Evolutionary conservation across 345 rosid species (phyloP).

Genomic region (Corymbia maculata): DNA sequence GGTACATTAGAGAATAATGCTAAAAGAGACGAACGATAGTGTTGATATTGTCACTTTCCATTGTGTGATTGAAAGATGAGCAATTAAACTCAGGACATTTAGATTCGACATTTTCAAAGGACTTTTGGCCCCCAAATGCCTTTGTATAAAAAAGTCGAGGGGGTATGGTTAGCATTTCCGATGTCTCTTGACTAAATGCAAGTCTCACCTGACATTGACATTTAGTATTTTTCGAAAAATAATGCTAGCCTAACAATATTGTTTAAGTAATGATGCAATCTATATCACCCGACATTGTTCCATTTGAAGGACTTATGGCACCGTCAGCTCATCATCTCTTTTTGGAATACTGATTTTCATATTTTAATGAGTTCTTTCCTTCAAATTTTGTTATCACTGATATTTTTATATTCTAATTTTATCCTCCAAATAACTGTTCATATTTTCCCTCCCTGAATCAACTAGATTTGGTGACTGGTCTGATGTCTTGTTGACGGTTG

Average conservation of each 20-base stretch:
- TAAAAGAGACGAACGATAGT: background rate
- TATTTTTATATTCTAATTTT: too few relatives aligned
- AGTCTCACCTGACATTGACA: background rate
- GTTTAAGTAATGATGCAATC: background rate
- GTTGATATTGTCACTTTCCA: background rate
- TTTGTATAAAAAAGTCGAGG: background rate
- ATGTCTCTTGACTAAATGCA: background rate
- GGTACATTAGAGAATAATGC: background rate
- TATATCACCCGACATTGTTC: background rate
- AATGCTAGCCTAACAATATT: background rate
- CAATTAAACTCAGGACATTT: background rate
- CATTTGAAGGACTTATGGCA: background rate
- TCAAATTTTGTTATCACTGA: background rate
- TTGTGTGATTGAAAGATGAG: fast-evolving
- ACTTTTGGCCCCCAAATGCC: background rate
- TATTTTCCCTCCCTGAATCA: background rate
- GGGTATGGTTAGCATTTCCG: background rate
- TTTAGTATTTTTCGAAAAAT: too few relatives aligned
- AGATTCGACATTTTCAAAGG: background rate
- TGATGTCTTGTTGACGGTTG: background rate
- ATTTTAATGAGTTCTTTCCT: too few relatives aligned
- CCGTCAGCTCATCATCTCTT: too few relatives aligned
- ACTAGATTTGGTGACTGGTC: too few relatives aligned
- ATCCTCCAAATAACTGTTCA: background rate
- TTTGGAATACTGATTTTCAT: background rate